Evolutionary conservation across 352 stramenopile genomes (phyloP).

Genomic region (Globisporangium ultimum): DNA sequence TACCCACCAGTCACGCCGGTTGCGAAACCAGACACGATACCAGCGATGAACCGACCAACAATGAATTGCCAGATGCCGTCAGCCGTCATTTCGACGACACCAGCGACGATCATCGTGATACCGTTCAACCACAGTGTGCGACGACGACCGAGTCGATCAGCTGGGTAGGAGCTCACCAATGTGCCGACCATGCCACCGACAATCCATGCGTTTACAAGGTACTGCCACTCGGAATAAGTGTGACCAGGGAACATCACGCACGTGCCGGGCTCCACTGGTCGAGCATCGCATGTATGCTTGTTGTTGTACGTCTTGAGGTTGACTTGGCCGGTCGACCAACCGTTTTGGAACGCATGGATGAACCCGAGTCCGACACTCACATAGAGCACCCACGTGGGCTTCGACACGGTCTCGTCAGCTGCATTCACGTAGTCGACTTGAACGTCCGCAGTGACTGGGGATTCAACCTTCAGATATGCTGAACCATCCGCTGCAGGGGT

Average conservation of each 20-base stretch:
- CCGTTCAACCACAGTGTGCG: conserved; percentile 20
- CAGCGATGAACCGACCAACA: conserved; percentile 32
- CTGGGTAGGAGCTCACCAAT: conserved; percentile 26
- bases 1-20: conserved; percentile 37
- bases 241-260: conserved; percentile 42
- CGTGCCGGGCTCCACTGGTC: conserved; percentile 23
- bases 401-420: conserved; percentile 7
- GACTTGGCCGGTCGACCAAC: conserved; percentile 52
- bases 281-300: conserved; percentile 36
- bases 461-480: conserved; percentile 11
- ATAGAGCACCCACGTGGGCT: conserved; percentile 25
- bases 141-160: conserved; percentile 37
- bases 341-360: conserved; percentile 46
- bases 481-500: background rate
- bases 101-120: conserved; percentile 14
- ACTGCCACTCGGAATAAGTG: conserved; percentile 34
- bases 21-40: conserved; percentile 44
- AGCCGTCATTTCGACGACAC: conserved; percentile 17
- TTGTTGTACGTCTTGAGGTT: conserved; percentile 63
- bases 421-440: conserved; percentile 1
- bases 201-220: conserved; percentile 53
- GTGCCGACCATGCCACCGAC: conserved; percentile 42
- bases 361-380: conserved; percentile 29
- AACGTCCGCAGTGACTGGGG: conserved; percentile 2
- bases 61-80: conserved; percentile 20